phyloP scores from a whole-genome alignment of 208 protist genomes.

The Perkinsela sp. region DNA sequence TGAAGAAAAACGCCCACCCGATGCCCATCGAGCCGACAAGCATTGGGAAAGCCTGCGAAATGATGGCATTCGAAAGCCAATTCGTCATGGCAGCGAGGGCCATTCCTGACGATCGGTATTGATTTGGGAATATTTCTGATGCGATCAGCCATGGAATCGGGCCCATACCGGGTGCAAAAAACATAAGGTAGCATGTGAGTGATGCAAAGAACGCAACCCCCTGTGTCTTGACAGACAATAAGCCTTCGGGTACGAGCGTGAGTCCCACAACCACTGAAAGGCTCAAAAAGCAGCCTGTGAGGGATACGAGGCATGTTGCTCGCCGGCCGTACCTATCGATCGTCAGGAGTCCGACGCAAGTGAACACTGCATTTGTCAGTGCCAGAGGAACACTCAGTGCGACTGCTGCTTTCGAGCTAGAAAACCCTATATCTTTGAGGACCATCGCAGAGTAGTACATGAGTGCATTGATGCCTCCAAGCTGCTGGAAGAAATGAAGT shows the following conservation, averaged over 20 bases:
- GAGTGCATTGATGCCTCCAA: constrained; percentile 67
- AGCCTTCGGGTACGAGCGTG: background rate
- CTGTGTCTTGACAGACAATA: constrained; percentile 13
- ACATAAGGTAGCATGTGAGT: constrained; percentile 35
- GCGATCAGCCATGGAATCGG: constrained; percentile 66
- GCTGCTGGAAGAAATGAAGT: constrained; percentile 65
- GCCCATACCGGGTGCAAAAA: constrained; percentile 52
- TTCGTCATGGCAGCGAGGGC: constrained; percentile 61
- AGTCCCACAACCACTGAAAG: constrained; percentile 17
- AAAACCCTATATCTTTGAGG: constrained; percentile 39
- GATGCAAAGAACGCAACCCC: constrained; percentile 29
- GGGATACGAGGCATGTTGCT: constrained; percentile 24
- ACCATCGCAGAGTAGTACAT: constrained; percentile 74
- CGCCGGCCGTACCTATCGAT: constrained; percentile 46
- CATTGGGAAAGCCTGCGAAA: constrained; percentile 54
- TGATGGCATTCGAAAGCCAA: constrained; percentile 48
- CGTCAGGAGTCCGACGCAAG: constrained; percentile 26
- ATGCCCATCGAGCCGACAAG: constrained; percentile 43
- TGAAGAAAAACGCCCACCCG: constrained; percentile 37
- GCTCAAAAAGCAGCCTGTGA: constrained; percentile 21
- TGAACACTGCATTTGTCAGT: constrained; percentile 59
- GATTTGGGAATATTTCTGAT: constrained; percentile 55
- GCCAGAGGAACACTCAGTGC: constrained; percentile 45
- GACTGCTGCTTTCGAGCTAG: constrained; percentile 28
- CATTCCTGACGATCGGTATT: constrained; percentile 33